Percentiles rank a stretch among this genome's conserved stretches.
phyloP scores from a whole-genome alignment of 768 basidiomycete species.

The Naematelia aurantialba region DNA sequence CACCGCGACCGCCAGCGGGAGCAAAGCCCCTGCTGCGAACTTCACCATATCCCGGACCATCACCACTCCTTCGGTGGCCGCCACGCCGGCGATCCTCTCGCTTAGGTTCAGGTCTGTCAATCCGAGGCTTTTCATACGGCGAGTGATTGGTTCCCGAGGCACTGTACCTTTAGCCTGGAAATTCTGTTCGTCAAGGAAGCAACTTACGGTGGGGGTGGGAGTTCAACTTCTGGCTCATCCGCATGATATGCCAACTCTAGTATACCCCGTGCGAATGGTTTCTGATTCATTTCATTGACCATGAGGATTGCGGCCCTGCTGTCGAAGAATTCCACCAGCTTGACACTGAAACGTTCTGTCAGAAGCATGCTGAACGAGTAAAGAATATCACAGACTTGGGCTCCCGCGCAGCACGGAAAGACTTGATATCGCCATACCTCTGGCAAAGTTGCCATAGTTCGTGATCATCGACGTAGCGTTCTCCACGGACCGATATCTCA shows the following conservation, averaged over 20 bases:
- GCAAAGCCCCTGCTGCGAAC: slow-evolving; percentile 8
- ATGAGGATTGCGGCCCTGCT: slow-evolving; percentile 71
- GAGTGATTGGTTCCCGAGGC: slow-evolving; percentile 17
- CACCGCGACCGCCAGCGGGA: slow-evolving; percentile 4
- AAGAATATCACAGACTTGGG: slow-evolving; percentile 52
- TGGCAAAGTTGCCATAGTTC: slow-evolving; percentile 83
- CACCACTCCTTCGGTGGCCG: slow-evolving; percentile 12
- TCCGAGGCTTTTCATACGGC: slow-evolving; percentile 12
- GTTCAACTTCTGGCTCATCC: slow-evolving; percentile 63
- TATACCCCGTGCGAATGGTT: slow-evolving; percentile 74
- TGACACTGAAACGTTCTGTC: slow-evolving; percentile 58
- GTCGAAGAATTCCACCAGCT: slow-evolving; percentile 92
- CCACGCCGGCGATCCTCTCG: slow-evolving; percentile 1
- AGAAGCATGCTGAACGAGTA: slow-evolving; percentile 58
- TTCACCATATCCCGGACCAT: slow-evolving; percentile 27
- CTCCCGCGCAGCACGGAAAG: slow-evolving; percentile 56
- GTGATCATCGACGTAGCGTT: slow-evolving; percentile 71
- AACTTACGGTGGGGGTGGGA: slow-evolving; percentile 53
- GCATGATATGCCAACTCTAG: slow-evolving; percentile 85
- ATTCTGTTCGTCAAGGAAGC: slow-evolving; percentile 48
- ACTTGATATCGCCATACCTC: slow-evolving; percentile 85
- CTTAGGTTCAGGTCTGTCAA: neutral
- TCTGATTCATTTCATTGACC: slow-evolving; percentile 72
- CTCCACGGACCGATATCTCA: slow-evolving; percentile 69
- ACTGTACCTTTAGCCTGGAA: neutral